Evolutionary conservation across 768 basidiomycete genomes (phyloP), one percentile per base, ranked within the genome.

Genomic region (Multifurca ochricompacta): DNA sequence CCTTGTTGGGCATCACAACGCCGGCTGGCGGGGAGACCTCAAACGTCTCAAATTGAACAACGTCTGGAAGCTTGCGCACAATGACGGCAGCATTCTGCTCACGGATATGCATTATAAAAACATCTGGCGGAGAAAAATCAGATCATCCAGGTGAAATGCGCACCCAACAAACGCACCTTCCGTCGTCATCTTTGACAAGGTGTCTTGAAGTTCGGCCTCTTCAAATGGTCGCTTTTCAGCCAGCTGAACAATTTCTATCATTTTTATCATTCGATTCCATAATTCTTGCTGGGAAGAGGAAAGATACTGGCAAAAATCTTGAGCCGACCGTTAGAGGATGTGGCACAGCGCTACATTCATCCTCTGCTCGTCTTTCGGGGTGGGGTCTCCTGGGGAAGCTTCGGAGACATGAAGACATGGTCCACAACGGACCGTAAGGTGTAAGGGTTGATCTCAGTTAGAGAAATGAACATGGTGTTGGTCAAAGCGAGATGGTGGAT

Each of bases 61-160:
- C 51, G 6, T 58, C 35, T 4, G 10, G 3, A 18, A 39, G 37
- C 21, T 27, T 46, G 39, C 56, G 51, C n/a, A 54, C 28, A n/a
- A 79, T 62, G 3, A 80, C 51, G 9, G 69, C 75, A 3, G 74
- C 77, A 45, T 80, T 80, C 52, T 81, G 80, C 0, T 71, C 68
- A 21, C 65, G 66, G 30, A 81, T 67, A 4, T 68, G 68, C 37
- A 75, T 66, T 18, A 66, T 64, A 3, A 74, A 51, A 7, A 68
- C 62, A 48, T 71, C 78, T 79, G 42, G 23, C 44, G 28, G 16
- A 31, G 45, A 41, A 53, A 6, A 13, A 19, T 31, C 21, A 13
- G 25, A 30, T n/a, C 6, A 13, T 5, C 32, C 18, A n/a, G 3
- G 46, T 13, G 35, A 23, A 21, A 48, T 5, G 32, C 10, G 25